Percentiles rank a stretch among this genome's conserved stretches.
phyloP scores from a whole-genome alignment of 2,329 filamentous ascomycete genomes.

The Lecanicillium sp. region DNA sequence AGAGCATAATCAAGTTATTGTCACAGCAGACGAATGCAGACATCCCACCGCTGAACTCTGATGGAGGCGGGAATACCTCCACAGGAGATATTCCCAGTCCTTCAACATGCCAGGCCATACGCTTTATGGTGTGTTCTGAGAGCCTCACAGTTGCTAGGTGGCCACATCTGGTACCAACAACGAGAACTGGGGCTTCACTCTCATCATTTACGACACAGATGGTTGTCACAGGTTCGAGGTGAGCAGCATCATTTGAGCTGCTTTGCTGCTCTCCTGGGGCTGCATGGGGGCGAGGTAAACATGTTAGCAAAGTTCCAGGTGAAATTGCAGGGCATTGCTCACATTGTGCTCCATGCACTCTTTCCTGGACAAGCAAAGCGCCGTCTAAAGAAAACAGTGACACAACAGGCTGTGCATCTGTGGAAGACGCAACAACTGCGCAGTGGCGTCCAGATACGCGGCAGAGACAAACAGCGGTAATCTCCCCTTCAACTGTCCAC shows the following conservation, averaged over 20 bases:
- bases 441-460: not conserved
- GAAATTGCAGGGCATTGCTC: too few relatives aligned
- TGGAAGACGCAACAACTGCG: conserved; percentile 1
- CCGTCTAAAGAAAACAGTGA: conserved; percentile 6
- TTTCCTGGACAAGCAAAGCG: not conserved
- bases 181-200: conserved; percentile 21
- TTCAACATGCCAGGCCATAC: conserved; percentile 21
- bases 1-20: conserved; percentile 35
- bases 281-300: too few relatives aligned
- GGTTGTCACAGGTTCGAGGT: conserved; percentile 38
- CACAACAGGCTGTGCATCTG: not conserved
- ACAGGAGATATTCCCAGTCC: conserved; percentile 28
- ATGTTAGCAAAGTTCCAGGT: not conserved
- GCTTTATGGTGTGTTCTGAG: conserved; percentile 11
- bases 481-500: conserved; percentile 4
- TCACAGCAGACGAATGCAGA: conserved; percentile 42
- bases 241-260: not conserved
- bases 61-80: conserved; percentile 22
- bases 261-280: not conserved
- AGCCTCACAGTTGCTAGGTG: conserved; percentile 35
- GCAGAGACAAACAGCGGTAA: conserved; percentile 4
- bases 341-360: not conserved
- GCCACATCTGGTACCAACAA: conserved; percentile 44
- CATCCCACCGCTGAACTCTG: conserved; percentile 14
- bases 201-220: conserved; percentile 27